Evolutionary conservation across 2,329 filamentous ascomycete genomes (phyloP), one percentile per base, ranked within the genome.

Genomic region (Penicillium decumbens): DNA sequence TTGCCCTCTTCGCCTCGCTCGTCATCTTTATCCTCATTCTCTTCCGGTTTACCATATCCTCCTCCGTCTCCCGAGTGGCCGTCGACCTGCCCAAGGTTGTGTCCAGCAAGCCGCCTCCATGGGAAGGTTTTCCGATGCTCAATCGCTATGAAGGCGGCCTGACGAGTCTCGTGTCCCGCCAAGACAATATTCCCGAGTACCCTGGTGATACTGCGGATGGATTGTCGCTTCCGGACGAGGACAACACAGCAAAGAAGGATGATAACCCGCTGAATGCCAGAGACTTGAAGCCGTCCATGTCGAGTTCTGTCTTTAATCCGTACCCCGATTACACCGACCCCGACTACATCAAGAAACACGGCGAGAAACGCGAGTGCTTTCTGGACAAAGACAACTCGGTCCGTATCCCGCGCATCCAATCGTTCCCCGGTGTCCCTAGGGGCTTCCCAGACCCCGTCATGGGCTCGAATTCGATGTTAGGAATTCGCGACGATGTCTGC

Each of bases 121-220:
- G 91, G 90, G 88, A 95, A 66, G 81, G 80, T 8, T 97, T 95
- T 65, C 82, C 84, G 0, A 95, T 95, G 63, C 70, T 98, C 53
- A 85, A 85, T 52, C 80, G 91, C 55, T 98, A 96, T 67, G 93
- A 96, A 67, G 92, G 90, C 12, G 93, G 93, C 0, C 79, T 98
- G 51, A 79, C 85, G 56, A 86, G 80, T 0, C 65, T 98, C 53
- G 81, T 88, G 0, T 71, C 82, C 0, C 73, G 83, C 24, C 68
- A 77, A 12, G 75, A 88, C 41, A 92, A 91, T 57, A 75, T 78
- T 8, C 85, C 91, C 0, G 88, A 97, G 64, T 97, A 95, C 65
- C 92, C 93, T 1, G 77, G 78, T 6, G 71, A 79, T 1, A 65
- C 64, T 15, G 77, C 79, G 42, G 82, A 85, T 43, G 84, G 85